These are phyloP conservation scores for Globisporangium spinosum DNA, from an alignment of 352 stramenopile genomes.

Conservation along the genomic window DNA sequence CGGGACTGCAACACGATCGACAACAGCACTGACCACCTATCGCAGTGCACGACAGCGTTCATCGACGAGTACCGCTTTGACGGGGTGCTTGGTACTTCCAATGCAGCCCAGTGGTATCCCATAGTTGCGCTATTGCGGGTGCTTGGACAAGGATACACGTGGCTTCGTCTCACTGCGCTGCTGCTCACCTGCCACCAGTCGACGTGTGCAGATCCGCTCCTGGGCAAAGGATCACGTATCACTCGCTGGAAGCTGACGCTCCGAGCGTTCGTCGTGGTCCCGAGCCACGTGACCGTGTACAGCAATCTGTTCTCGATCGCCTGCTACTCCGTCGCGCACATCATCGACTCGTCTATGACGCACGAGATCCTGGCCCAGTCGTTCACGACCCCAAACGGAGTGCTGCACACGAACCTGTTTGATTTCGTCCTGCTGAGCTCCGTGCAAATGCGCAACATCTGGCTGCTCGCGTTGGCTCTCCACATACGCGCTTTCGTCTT, in stretches of 20 bases:
- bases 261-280: background rate
- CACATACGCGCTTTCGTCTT: slow-evolving; percentile 10
- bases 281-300: background rate
- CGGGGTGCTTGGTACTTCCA: background rate
- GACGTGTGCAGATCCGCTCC: slow-evolving; percentile 2
- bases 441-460: slow-evolving; percentile 10
- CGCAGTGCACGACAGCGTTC: background rate
- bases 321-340: background rate
- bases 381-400: background rate
- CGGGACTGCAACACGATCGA: background rate
- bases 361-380: background rate
- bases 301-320: slow-evolving; percentile 2
- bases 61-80: slow-evolving; percentile 7
- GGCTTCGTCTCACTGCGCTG: background rate
- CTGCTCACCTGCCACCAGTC: background rate
- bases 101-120: background rate
- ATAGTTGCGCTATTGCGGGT: background rate
- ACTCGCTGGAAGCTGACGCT: background rate
- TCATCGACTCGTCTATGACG: slow-evolving; percentile 3
- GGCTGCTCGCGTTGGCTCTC: slow-evolving; percentile 16
- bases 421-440: slow-evolving; percentile 1
- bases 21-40: too few species aligned
- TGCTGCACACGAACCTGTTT: background rate
- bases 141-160: slow-evolving; percentile 3
- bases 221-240: background rate